phyloP scores from a whole-genome alignment of 768 basidiomycete genomes.

The Symmetrospora coprosmae region DNA sequence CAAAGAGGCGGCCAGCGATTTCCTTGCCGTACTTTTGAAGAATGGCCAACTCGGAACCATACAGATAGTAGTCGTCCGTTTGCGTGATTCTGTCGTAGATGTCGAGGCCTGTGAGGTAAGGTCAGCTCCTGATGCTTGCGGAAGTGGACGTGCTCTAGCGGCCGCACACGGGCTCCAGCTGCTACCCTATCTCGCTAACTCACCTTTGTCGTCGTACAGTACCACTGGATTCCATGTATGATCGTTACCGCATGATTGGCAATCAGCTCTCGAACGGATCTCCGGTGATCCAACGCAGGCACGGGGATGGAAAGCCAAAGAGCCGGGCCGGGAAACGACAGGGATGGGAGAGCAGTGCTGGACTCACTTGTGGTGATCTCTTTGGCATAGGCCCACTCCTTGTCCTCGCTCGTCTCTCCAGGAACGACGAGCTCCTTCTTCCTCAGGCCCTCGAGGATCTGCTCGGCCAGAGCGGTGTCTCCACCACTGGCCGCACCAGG shows the following conservation, averaged over 20 bases:
- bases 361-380: constrained; percentile 25
- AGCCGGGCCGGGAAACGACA: too few relatives aligned
- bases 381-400: constrained; percentile 15
- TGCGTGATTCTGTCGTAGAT: constrained; percentile 77
- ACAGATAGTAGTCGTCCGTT: constrained; percentile 72
- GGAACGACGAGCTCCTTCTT: constrained; percentile 4
- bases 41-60: constrained; percentile 72
- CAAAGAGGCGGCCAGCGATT: constrained; percentile 52
- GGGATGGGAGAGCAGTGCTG: not conserved
- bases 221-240: not conserved
- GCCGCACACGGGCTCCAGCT: too few relatives aligned
- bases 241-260: not conserved
- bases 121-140: too few relatives aligned
- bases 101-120: constrained; percentile 66
- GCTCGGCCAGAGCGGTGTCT: constrained; percentile 10
- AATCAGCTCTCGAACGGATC: too few relatives aligned
- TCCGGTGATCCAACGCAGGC: too few relatives aligned
- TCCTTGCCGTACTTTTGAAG: constrained; percentile 56
- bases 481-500: too few relatives aligned
- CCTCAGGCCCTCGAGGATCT: constrained; percentile 22
- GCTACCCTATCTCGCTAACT: not conserved
- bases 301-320: too few relatives aligned
- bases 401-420: constrained; percentile 13
- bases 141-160: too few relatives aligned
- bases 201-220: constrained; percentile 18